Conservation (phyloP, 2,329 filamentous ascomycete species). For the Colletotrichum orchidophilum region DNA sequence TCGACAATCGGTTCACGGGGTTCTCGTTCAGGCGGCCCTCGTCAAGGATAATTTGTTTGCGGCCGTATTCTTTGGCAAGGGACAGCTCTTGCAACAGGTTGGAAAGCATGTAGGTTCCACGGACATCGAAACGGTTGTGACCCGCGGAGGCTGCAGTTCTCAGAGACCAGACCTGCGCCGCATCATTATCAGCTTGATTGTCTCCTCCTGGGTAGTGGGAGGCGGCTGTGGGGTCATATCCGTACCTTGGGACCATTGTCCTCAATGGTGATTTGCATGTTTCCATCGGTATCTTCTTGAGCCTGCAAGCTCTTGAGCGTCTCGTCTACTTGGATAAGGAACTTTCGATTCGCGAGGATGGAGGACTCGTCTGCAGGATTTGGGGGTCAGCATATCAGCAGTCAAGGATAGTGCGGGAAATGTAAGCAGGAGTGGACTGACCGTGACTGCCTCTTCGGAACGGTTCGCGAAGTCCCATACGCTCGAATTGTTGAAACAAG, state of each 20-base stretch:
- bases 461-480: conserved; percentile 61
- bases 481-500: conserved; percentile 62
- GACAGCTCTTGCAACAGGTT: conserved; percentile 96
- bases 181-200: conserved; percentile 20
- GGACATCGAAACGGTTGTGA: conserved; percentile 87
- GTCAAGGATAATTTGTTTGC: conserved; percentile 89
- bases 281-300: conserved; percentile 92
- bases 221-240: not conserved
- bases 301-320: conserved; percentile 82
- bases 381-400: not conserved
- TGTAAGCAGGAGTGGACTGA: conserved; percentile 42
- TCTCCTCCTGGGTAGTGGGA: not conserved
- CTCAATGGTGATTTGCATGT: conserved; percentile 98
- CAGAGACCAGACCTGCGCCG: conserved; percentile 77
- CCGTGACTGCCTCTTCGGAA: conserved; percentile 69
- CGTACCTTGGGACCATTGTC: conserved; percentile 89
- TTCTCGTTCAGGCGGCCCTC: conserved; percentile 94
- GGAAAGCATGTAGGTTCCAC: conserved; percentile 96
- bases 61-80: conserved; percentile 88
- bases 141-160: conserved; percentile 88
- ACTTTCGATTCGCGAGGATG: conserved; percentile 71
- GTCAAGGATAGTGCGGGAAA: not conserved
- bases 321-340: conserved; percentile 85
- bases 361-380: conserved; percentile 74
- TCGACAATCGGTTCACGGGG: conserved; percentile 85